Base-by-base conservation (phyloP, 1,284 basidiomycete genomes). In the Pyrrhoderma lamaoense region DNA sequence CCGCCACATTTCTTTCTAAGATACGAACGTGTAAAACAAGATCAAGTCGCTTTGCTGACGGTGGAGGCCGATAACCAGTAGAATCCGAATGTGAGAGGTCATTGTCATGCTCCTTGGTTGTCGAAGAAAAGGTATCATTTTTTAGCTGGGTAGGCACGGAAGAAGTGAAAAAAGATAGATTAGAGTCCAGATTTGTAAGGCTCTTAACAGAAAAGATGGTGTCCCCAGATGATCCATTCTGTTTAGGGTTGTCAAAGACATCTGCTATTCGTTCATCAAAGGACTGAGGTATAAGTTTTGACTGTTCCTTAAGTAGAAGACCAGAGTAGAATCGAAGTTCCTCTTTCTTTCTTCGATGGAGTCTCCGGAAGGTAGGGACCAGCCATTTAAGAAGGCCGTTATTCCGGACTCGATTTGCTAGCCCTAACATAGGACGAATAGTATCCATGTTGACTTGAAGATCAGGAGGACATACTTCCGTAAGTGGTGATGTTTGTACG, bases 301-400 rank as follows among this genome's bases (percentile, higher is more conserved):
- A 5, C 27, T 31, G 27, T 31, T 31, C 7, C 11, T 31, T 31
- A 31, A 31, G 27, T 11, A 63, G 47, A 42, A 43, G 8, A 59
- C 37, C 51, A 58, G 61, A 16, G 68, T 75, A 82, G 58, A 67
- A 74, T 2, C 59, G 52, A 18, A 82, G 58, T 49, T 79, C 73
- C 2, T 61, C 58, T 52, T 65, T 65, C 62, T 82, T 82, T 55
- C 66, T 65, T 52, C 64, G 64, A 27, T 79, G 61, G 14, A 74
- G 65, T 42, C 59, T 61, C 8, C 68, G 67, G 13, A 76, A 61
- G 57, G 75, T 74, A 16, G 65, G 62, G 21, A 66, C 61, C 25
- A 84, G 62, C 75, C 83, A 87, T 36, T 74, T 71, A 65, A 84
- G 70, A 39, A 85, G 60, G 40, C 70, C 69, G 34, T 76, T 57